Evolutionary conservation across 2,329 filamentous ascomycete genomes (phyloP).

Genomic region (Ophiocordyceps sinensis): DNA sequence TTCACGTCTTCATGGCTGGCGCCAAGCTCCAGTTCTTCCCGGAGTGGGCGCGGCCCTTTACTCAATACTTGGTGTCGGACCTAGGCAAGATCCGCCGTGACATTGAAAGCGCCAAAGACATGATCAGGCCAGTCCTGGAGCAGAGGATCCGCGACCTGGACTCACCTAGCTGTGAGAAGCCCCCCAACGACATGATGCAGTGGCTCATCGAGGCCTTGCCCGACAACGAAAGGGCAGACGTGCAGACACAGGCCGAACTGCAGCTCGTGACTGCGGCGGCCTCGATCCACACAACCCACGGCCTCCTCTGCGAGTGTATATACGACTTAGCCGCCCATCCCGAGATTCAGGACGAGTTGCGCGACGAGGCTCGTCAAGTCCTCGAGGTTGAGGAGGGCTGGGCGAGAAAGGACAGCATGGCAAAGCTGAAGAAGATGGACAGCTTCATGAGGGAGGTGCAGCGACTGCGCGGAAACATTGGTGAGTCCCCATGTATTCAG

Average conservation of each 20-base stretch:
- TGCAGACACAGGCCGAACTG: constrained; percentile 23
- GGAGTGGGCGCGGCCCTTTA: constrained; percentile 31
- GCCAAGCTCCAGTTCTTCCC: constrained; percentile 37
- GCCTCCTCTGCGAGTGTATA: constrained; percentile 30
- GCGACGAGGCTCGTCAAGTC: constrained; percentile 30
- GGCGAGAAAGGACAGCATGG: constrained; percentile 26
- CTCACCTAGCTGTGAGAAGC: constrained; percentile 18
- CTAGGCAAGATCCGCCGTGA: constrained; percentile 28
- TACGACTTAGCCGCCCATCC: constrained; percentile 33
- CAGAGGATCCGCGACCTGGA: constrained; percentile 28
- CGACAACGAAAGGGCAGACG: constrained; percentile 21
- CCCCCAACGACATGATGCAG: constrained; percentile 27
- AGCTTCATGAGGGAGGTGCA: constrained; percentile 33
- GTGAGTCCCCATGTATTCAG: constrained; percentile 11
- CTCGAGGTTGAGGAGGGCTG: constrained; percentile 26
- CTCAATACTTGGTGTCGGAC: constrained; percentile 31
- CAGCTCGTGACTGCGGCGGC: constrained; percentile 30
- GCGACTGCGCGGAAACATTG: constrained; percentile 26
- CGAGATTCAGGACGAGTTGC: constrained; percentile 31
- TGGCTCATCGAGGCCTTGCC: constrained; percentile 28
- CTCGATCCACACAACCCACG: constrained; percentile 30
- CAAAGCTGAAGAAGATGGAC: constrained; percentile 30
- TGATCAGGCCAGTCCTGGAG: constrained; percentile 31
- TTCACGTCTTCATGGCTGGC: constrained; percentile 31
- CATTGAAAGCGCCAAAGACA: constrained; percentile 24